Percentiles rank a stretch among this genome's conserved stretches.
phyloP scores from a whole-genome alignment of 345 rosid genomes.

The Raphanus raphanistrum region DNA sequence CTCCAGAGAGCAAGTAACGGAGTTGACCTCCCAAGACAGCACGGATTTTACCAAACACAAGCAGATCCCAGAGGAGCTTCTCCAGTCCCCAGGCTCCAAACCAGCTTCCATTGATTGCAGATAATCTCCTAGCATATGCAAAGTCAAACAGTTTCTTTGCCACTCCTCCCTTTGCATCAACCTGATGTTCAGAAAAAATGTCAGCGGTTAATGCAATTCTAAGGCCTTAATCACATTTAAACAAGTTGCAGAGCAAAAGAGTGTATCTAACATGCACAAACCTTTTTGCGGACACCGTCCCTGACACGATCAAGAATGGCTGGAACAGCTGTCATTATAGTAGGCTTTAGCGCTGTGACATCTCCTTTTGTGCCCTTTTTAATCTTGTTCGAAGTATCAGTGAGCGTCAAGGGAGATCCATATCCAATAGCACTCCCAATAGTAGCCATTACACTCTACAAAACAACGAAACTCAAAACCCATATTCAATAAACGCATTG shows the following conservation, averaged over 20 bases:
- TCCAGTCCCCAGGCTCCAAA: conserved; percentile 96
- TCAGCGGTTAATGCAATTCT: conserved; percentile 1
- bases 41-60: conserved; percentile 81
- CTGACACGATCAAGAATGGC: conserved; percentile 98
- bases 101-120: conserved; percentile 95
- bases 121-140: conserved; percentile 87
- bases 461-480: conserved; percentile 9
- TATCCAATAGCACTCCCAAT: conserved; percentile 95
- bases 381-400: conserved; percentile 91
- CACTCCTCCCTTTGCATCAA: conserved; percentile 81
- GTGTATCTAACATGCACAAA: conserved; percentile 30
- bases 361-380: conserved; percentile 92
- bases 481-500: conserved; percentile 10
- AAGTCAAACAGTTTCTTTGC: conserved; percentile 78
- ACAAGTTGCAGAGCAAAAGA: not conserved
- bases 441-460: conserved; percentile 75
- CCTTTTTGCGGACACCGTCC: conserved; percentile 97
- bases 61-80: conserved; percentile 73
- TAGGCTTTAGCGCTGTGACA: conserved; percentile 75
- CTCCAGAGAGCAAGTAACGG: conserved; percentile 96
- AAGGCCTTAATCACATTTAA: not conserved
- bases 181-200: conserved; percentile 49
- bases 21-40: conserved; percentile 88
- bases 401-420: conserved; percentile 92
- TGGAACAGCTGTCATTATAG: conserved; percentile 96